Conservation (phyloP, 2,329 filamentous ascomycete genomes). For the Trichoderma asperellum region DNA sequence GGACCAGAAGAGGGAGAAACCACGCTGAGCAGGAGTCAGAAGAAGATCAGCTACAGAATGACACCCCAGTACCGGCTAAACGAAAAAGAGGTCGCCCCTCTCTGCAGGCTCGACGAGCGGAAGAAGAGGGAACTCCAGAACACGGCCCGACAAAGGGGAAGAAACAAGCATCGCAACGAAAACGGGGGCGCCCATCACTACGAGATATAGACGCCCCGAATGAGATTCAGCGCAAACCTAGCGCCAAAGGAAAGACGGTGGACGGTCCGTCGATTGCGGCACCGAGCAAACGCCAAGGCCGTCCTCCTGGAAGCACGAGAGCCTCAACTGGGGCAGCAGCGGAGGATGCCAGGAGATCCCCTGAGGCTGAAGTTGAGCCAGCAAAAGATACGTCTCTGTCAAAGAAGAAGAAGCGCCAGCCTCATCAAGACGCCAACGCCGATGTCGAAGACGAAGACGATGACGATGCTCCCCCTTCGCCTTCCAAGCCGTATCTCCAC, state of each 20-base stretch:
- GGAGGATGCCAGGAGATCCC: background rate
- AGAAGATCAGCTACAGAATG: conserved; percentile 30
- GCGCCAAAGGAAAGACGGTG: background rate
- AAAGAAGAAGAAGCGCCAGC: conserved; percentile 30
- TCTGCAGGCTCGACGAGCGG: conserved; percentile 21
- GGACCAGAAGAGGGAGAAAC: conserved; percentile 32
- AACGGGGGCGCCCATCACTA: conserved; percentile 35
- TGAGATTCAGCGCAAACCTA: background rate
- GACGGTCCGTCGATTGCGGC: conserved; percentile 3
- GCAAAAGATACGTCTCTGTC: background rate
- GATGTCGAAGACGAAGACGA: conserved; percentile 33
- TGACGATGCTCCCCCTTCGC: conserved; percentile 36
- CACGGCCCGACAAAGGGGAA: background rate
- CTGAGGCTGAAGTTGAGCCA: background rate
- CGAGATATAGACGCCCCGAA: conserved; percentile 14
- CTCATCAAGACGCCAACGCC: conserved; percentile 21
- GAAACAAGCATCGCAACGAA: conserved; percentile 26
- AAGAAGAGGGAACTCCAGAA: background rate
- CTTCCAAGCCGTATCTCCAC: conserved; percentile 51
- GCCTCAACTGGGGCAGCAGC: background rate
- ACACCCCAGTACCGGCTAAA: conserved; percentile 30
- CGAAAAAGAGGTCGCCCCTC: conserved; percentile 34
- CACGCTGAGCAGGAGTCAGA: conserved; percentile 29
- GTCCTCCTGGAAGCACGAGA: conserved; percentile 15
- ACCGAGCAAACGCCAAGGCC: conserved; percentile 12